Evolutionary conservation across 345 rosid species (phyloP).

Genomic region (Mangifera indica): DNA sequence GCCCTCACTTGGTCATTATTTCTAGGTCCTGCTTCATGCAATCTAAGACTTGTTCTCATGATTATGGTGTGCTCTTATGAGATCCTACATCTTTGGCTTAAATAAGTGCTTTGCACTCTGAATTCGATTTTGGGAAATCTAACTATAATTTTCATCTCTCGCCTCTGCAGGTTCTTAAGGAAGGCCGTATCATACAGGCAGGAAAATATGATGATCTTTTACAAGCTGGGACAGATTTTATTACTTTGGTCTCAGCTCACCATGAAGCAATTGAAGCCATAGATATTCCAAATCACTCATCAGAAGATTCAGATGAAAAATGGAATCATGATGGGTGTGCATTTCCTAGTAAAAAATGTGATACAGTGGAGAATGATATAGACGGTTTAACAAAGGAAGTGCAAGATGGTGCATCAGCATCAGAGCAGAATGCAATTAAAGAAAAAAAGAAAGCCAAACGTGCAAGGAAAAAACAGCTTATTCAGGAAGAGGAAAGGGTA

Average conservation of each 20-base stretch:
- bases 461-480: conserved; percentile 87
- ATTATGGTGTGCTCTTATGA: not conserved
- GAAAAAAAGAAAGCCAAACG: conserved; percentile 91
- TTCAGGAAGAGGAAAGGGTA: conserved; percentile 98
- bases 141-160: conserved; percentile 9
- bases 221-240: conserved; percentile 97
- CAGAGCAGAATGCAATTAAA: conserved; percentile 78
- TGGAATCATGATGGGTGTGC: conserved; percentile 37
- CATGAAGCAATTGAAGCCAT: conserved; percentile 97
- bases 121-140: conserved; percentile 2
- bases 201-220: conserved; percentile 96
- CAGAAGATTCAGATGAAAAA: conserved; percentile 88
- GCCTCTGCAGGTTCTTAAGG: conserved; percentile 80
- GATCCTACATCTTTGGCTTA: not conserved
- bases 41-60: not conserved
- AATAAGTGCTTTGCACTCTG: not conserved
- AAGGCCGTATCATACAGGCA: conserved; percentile 88
- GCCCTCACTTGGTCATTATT: too few species aligned
- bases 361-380: conserved; percentile 49
- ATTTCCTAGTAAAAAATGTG: conserved; percentile 48
- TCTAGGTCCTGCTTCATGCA: conserved; percentile 3
- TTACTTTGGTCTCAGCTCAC: conserved; percentile 89
- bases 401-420: conserved; percentile 71
- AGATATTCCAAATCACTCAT: conserved; percentile 83
- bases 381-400: conserved; percentile 82